These are phyloP conservation scores for Pichia sp. DNA, from an alignment of 1,139 yeast species.

Conservation along the genomic window DNA sequence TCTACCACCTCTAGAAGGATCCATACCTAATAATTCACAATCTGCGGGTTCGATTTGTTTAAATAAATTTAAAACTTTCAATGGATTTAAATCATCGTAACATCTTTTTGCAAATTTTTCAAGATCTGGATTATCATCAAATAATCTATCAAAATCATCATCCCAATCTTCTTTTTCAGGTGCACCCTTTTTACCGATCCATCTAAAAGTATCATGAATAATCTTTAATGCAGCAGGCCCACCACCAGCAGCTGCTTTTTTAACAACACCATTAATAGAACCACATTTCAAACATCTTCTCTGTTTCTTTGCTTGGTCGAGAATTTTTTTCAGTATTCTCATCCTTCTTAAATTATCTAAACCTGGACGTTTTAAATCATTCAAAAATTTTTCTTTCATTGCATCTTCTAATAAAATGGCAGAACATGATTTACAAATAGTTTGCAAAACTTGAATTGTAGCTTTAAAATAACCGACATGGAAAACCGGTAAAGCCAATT, in stretches of 20 bases:
- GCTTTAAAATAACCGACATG: constrained; percentile 97
- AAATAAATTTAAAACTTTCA: constrained; percentile 80
- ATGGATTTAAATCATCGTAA: constrained; percentile 89
- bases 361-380: constrained; percentile 79
- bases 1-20: constrained; percentile 79
- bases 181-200: constrained; percentile 86
- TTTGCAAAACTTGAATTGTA: constrained; percentile 80
- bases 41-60: constrained; percentile 80
- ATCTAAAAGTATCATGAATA: constrained; percentile 91
- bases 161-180: constrained; percentile 87
- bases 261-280: constrained; percentile 91
- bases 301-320: constrained; percentile 93
- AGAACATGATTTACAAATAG: constrained; percentile 89
- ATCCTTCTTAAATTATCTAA: constrained; percentile 87
- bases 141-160: constrained; percentile 69
- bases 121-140: constrained; percentile 72
- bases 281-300: constrained; percentile 85
- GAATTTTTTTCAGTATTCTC: constrained; percentile 73
- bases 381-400: constrained; percentile 59
- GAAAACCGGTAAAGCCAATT: constrained; percentile 90
- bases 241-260: constrained; percentile 89
- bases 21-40: constrained; percentile 88
- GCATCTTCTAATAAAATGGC: constrained; percentile 68
- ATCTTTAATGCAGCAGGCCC: constrained; percentile 91
- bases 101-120: constrained; percentile 84